Base-by-base conservation (phyloP, 257 asterid genomes). In the Lycium barbarum region DNA sequence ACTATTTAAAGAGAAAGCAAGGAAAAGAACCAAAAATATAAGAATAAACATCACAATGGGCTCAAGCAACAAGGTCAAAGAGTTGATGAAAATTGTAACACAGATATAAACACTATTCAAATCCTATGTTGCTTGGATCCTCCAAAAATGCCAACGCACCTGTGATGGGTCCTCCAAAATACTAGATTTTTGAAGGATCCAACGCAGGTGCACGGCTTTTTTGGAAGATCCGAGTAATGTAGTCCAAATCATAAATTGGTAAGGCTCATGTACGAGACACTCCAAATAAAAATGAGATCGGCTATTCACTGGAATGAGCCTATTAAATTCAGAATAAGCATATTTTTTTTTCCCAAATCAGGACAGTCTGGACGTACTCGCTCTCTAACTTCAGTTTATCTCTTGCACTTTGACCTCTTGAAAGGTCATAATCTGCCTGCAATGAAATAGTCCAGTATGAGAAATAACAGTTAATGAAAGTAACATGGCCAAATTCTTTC, bases 371-470 rank as follows among this genome's bases (percentile, higher is more conserved):
- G 14, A 78, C 98, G 83, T 96, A 95, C 99, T 93, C 98, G 79
- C 87, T 88, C 87, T 93, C 97, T 91, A 88, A 80, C 91, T 43
- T 90, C 88, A 95, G 97, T 93, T 91, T 96, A 84, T 85, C 89
- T 89, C 95, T 89, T 86, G 94, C 89, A 87, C 91, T 88, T 84
- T 85, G 93, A 85, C 94, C 94, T 89, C 88, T 91, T 87, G 95
- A 89, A 87, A 97, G 91, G 88, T 94, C 98, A 68, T 87, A 86
- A 88, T 92, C 99, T 14, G 88, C 99, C 99, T 97, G 87, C 86
- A 89, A 86, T 72, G 36, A 82, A 87, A 71, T 59, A 83, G 83
- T 81, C 66, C 55, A 79, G 57, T 68, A 81, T 85, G 84, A 90
- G 91, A 82, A 58, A 84, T 59, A 67, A 20, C 85, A 83, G 82